Conservation (phyloP, 257 asterid genomes). For the Solanum virginianum region DNA sequence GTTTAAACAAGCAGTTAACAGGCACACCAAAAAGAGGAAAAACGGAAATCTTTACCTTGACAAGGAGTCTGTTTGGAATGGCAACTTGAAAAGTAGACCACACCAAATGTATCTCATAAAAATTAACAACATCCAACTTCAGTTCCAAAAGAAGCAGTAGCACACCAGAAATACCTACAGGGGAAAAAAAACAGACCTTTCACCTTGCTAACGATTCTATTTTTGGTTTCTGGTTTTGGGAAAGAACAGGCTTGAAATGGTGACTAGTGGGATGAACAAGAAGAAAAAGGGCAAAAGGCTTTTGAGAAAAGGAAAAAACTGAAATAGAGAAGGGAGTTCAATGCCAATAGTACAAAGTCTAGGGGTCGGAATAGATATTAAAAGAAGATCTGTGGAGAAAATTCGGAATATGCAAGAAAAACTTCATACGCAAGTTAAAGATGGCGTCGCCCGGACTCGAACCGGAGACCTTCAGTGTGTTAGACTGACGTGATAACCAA, state of each 20-base stretch:
- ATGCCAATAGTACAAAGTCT: not conserved
- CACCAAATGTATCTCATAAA: not conserved
- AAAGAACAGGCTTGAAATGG: not conserved
- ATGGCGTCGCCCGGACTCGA: conserved; percentile 72
- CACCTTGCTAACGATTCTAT: not conserved
- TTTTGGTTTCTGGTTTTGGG: not conserved
- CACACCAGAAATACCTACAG: not conserved
- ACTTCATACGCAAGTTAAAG: not conserved
- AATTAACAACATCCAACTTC: not conserved
- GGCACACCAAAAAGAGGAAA: not conserved
- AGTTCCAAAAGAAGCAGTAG: not conserved
- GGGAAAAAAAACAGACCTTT: not conserved
- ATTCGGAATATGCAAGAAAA: not conserved
- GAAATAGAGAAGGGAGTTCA: not conserved
- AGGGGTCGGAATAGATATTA: not conserved
- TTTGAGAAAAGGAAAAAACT: not conserved
- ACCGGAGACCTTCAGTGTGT: conserved; percentile 94
- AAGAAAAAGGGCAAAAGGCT: not conserved
- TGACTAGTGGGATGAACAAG: not conserved
- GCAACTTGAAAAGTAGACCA: not conserved
- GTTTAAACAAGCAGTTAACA: not conserved
- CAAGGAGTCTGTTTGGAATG: not conserved
- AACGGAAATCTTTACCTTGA: not conserved
- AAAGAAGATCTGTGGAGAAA: not conserved
- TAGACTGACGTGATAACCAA: conserved; percentile 88